phyloP scores from a whole-genome alignment of 352 stramenopile species.

The Pelagophyceae sp. region DNA sequence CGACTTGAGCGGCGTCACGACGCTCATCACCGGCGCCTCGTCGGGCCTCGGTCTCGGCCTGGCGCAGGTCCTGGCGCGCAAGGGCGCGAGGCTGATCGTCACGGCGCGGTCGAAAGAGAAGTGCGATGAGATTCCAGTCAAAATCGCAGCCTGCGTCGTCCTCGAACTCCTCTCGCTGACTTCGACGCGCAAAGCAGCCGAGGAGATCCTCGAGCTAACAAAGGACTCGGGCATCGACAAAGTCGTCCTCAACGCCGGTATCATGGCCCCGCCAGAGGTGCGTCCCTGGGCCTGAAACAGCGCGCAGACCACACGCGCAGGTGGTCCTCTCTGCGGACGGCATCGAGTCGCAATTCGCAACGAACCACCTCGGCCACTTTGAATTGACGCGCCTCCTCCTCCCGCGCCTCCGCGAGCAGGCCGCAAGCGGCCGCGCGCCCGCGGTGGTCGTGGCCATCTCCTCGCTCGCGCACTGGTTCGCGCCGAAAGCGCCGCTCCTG shows the following conservation, averaged over 20 bases:
- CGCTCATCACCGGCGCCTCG: slow-evolving; percentile 25
- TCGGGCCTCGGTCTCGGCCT: slow-evolving; percentile 21
- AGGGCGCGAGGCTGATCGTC: slow-evolving; percentile 42
- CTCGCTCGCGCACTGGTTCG: not conserved
- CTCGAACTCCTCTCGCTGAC: not conserved
- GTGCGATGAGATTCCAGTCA: slow-evolving; percentile 52
- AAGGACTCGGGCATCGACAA: not conserved
- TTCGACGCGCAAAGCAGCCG: not conserved
- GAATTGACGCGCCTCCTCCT: not conserved
- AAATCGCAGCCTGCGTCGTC: slow-evolving; percentile 40
- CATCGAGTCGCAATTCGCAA: not conserved
- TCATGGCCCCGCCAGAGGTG: not conserved
- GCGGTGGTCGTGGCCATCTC: not conserved
- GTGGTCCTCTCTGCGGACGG: not conserved
- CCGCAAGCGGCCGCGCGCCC: not conserved
- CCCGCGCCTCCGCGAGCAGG: not conserved
- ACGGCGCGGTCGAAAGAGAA: slow-evolving; percentile 52
- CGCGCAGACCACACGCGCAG: no score
- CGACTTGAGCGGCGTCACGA: not conserved
- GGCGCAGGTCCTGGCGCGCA: slow-evolving; percentile 19
- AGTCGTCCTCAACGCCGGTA: not conserved
- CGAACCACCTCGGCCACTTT: slow-evolving; percentile 11
- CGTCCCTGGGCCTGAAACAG: no score
- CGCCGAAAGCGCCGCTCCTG: not conserved
- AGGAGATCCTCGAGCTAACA: not conserved